Evolutionary conservation across 2,329 filamentous ascomycete species (phyloP).

Genomic region (Neofusicoccum cordaticola): DNA sequence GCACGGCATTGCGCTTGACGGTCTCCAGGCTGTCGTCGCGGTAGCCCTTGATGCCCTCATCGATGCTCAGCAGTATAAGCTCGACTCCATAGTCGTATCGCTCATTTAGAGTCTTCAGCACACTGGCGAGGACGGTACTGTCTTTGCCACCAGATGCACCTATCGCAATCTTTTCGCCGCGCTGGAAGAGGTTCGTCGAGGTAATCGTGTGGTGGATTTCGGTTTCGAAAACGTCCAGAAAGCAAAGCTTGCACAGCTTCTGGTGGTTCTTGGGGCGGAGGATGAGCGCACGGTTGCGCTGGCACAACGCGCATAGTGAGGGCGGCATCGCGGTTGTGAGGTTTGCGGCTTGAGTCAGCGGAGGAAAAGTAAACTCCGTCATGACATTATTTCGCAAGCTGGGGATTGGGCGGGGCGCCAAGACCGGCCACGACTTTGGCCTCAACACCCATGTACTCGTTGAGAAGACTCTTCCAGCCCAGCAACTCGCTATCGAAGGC

Average conservation of each 20-base stretch:
- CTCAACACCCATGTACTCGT: not conserved
- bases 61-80: constrained; percentile 83
- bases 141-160: constrained; percentile 97
- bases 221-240: constrained; percentile 81
- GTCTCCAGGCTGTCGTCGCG: constrained; percentile 94
- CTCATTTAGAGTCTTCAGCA: constrained; percentile 91
- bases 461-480: too few relatives aligned
- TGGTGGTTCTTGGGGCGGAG: constrained; percentile 93
- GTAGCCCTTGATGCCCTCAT: constrained; percentile 97
- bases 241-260: constrained; percentile 88
- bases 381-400: not conserved
- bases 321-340: constrained; percentile 65
- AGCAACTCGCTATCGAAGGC: too few relatives aligned
- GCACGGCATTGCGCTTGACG: constrained; percentile 85
- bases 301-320: constrained; percentile 71
- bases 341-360: constrained; percentile 11
- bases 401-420: not conserved
- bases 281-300: constrained; percentile 75
- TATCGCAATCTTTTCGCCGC: constrained; percentile 85
- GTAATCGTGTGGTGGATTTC: constrained; percentile 93
- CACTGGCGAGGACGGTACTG: constrained; percentile 90
- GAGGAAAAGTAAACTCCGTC: not conserved
- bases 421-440: not conserved
- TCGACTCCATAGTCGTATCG: constrained; percentile 83
- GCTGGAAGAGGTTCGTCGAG: constrained; percentile 73